phyloP scores from a whole-genome alignment of 768 basidiomycete genomes.

The Psilocybe cyanescens region DNA sequence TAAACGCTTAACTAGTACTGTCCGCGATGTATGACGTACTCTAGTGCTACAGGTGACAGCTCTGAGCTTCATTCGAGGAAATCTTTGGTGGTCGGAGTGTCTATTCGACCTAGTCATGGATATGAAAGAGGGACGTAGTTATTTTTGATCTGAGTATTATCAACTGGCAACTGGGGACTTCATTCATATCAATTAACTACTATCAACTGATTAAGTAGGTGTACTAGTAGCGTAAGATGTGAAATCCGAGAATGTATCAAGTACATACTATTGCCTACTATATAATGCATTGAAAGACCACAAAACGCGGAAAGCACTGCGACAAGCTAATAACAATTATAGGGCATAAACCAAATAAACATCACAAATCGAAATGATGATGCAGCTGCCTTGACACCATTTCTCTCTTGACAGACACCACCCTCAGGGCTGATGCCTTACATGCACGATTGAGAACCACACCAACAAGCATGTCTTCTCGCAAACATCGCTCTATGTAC shows the following conservation, averaged over 20 bases:
- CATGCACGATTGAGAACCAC: conserved; percentile 39
- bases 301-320: neutral
- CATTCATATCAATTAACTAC: no score
- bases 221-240: no score
- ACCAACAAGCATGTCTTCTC: conserved; percentile 31
- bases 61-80: no score
- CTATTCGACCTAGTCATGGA: no score
- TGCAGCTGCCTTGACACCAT: conserved; percentile 35
- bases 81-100: no score
- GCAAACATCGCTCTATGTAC: conserved; percentile 33
- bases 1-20: no score
- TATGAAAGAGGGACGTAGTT: no score
- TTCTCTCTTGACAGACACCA: conserved; percentile 33
- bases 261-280: neutral
- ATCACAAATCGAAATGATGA: conserved; percentile 41
- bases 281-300: neutral
- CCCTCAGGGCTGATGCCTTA: conserved; percentile 34
- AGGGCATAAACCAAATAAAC: neutral
- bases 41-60: no score
- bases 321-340: neutral
- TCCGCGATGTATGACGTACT: no score
- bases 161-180: no score
- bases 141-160: no score
- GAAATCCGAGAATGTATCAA: neutral
- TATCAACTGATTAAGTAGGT: no score